phyloP scores from a whole-genome alignment of 2,329 filamentous ascomycete species.

The Sporothrix pseudoabietina region DNA sequence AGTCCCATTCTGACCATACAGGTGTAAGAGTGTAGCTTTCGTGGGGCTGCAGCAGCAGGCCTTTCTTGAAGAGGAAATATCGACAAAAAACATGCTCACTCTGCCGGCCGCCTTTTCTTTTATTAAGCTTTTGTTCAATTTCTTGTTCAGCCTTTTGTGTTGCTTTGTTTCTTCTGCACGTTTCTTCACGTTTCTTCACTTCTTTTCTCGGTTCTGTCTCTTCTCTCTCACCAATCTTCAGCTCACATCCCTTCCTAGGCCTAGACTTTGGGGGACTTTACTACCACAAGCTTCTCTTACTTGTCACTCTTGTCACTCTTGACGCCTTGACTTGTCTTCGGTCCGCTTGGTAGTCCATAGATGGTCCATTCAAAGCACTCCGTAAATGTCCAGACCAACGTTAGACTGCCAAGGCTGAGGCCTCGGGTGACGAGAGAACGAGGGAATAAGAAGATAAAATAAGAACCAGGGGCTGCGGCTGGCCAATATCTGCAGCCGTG shows the following conservation, averaged over 20 bases:
- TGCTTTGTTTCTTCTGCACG: not conserved
- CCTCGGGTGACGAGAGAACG: not conserved
- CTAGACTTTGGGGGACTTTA: not conserved
- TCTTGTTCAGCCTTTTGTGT: not conserved
- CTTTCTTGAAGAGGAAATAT: not conserved
- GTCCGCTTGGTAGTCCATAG: not conserved
- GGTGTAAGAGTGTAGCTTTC: conserved; percentile 9
- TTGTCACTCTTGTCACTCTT: not conserved
- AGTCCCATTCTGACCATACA: not conserved
- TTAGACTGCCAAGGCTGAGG: conserved; percentile 11
- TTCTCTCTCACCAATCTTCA: not conserved
- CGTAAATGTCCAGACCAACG: not conserved
- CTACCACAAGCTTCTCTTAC: not conserved
- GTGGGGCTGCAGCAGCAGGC: not conserved
- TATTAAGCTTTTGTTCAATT: not conserved
- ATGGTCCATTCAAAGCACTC: not conserved
- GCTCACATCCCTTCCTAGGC: not conserved
- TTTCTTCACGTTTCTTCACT: no score
- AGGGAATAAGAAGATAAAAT: not conserved
- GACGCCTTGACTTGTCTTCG: not conserved
- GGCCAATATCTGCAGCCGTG: conserved; percentile 3
- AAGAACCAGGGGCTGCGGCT: not conserved
- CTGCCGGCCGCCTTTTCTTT: not conserved
- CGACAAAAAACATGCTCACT: conserved; percentile 24
- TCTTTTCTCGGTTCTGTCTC: not conserved